A percentile compares a stretch with the other conserved stretches of the same genome.
Evolutionary conservation across 1,284 basidiomycete species (phyloP).

Genomic region (Tilletia caries): DNA sequence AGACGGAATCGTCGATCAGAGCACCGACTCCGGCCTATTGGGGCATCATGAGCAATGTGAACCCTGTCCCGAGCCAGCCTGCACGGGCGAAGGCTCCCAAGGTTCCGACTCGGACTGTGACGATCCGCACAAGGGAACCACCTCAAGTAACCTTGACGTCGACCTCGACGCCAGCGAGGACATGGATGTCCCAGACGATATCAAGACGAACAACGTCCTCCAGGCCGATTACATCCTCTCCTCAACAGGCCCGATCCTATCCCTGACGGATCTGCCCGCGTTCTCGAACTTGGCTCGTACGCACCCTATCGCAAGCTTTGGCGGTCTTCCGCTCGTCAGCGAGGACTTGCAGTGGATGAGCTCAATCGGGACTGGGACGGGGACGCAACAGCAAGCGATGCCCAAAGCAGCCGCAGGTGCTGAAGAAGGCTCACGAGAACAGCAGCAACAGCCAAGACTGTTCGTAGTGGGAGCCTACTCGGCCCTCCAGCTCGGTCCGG

Average conservation of each 20-base stretch:
- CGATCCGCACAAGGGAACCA: not conserved
- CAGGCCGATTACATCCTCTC: slow-evolving; percentile 39
- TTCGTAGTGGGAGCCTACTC: slow-evolving; percentile 52
- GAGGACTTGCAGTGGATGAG: slow-evolving; percentile 46
- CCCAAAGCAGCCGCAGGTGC: not conserved
- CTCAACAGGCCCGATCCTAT: slow-evolving; percentile 47
- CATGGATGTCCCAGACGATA: not conserved
- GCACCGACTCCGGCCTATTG: not conserved
- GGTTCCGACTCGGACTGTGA: not conserved
- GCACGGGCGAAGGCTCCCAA: not conserved
- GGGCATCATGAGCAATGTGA: not conserved
- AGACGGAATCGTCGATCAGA: not conserved
- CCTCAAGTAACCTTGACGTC: not conserved
- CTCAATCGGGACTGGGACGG: not conserved
- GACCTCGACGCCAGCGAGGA: not conserved
- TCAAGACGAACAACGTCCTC: not conserved
- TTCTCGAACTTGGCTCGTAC: slow-evolving; percentile 29
- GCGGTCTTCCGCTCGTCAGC: slow-evolving; percentile 50
- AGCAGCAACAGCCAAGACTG: slow-evolving; percentile 37
- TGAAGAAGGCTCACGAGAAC: not conserved
- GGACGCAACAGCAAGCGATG: not conserved
- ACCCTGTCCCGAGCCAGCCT: slow-evolving; percentile 2
- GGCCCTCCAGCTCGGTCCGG: slow-evolving; percentile 48
- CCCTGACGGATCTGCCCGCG: slow-evolving; percentile 38
- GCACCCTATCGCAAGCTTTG: slow-evolving; percentile 37